Evolutionary conservation across 345 rosid genomes (phyloP).

Genomic region (Cardamine occulta): DNA sequence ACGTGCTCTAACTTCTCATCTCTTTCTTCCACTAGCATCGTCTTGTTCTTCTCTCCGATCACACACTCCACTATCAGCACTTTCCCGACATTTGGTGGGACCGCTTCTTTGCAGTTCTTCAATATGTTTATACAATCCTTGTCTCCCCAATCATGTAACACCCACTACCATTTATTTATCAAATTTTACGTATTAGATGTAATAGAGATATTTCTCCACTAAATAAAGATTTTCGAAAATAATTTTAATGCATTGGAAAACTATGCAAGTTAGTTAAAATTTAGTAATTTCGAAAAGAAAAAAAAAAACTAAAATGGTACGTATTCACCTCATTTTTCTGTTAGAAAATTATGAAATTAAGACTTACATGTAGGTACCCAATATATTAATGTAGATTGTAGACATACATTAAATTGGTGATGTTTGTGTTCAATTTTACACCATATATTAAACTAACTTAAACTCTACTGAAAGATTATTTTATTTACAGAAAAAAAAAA

Average conservation of each 20-base stretch:
- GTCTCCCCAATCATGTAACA: constrained; percentile 78
- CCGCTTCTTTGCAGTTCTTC: constrained; percentile 68
- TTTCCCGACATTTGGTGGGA: constrained; percentile 56
- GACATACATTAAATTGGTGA: neutral
- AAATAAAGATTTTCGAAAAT: no score
- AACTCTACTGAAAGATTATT: no score
- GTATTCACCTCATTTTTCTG: no score
- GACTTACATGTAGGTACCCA: neutral
- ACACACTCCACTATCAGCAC: constrained; percentile 65
- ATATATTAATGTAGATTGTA: no score
- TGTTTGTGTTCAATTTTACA: neutral
- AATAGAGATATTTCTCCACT: neutral
- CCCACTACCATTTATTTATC: constrained; percentile 49
- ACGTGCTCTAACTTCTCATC: constrained; percentile 47
- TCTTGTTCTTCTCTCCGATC: constrained; percentile 44
- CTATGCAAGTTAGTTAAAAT: neutral
- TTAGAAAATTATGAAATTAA: no score
- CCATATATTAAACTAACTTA: neutral
- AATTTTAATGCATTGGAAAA: no score
- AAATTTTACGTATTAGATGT: neutral
- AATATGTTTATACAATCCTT: constrained; percentile 65
- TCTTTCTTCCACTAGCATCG: constrained; percentile 27
- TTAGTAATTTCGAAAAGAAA: neutral
- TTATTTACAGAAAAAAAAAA: no score
- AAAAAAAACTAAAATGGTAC: no score